Evolutionary conservation across 441 rosid genomes (phyloP).

Genomic region (Pelargonium citronellum): DNA sequence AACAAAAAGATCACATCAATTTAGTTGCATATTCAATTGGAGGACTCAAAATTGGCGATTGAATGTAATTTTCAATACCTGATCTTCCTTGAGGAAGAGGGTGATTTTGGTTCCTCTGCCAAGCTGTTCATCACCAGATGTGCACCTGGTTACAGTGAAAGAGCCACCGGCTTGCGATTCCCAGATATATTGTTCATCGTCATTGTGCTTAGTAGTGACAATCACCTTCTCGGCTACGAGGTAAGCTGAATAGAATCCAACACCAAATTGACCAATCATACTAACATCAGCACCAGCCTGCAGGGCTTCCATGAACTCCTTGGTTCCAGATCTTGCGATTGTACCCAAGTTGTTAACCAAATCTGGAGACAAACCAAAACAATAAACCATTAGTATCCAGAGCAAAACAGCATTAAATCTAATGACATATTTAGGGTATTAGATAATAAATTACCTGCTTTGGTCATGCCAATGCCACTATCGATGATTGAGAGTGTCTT

Average conservation of each 20-base stretch:
- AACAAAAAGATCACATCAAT: no score
- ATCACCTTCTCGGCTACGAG: constrained; percentile 79
- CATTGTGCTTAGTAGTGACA: constrained; percentile 72
- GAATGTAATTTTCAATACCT: constrained; percentile 17
- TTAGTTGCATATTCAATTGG: no score
- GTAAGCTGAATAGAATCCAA: constrained; percentile 46
- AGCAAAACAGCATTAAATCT: background rate
- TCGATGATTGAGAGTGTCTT: constrained; percentile 58
- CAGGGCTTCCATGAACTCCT: constrained; percentile 94
- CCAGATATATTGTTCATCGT: constrained; percentile 53
- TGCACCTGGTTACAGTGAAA: constrained; percentile 75
- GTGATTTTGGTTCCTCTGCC: constrained; percentile 90
- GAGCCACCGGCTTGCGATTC: constrained; percentile 35
- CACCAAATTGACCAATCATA: constrained; percentile 80
- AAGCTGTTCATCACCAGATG: constrained; percentile 50
- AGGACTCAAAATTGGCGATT: no score
- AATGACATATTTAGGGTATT: background rate
- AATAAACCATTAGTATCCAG: background rate
- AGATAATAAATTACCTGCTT: no score
- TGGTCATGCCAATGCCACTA: constrained; percentile 80
- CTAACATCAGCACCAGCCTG: constrained; percentile 94
- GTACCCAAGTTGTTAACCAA: constrained; percentile 92
- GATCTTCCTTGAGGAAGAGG: constrained; percentile 78
- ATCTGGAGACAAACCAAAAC: constrained; percentile 29
- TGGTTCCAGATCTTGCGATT: constrained; percentile 95